Base-by-base conservation (phyloP, 306 rosid genomes). In the Purshia tridentata region DNA sequence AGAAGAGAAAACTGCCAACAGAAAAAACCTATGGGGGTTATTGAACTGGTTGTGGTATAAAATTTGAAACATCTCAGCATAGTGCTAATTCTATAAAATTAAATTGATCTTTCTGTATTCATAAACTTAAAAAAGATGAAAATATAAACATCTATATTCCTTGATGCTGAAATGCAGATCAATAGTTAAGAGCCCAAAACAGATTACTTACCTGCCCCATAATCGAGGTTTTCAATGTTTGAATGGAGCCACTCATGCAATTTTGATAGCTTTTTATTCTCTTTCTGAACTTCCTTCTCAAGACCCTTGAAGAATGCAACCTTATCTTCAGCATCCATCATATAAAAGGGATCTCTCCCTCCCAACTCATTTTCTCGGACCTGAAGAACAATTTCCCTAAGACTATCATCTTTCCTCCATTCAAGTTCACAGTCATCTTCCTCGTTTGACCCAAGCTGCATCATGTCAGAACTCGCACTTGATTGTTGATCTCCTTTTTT, bases 211-310 rank as follows among this genome's bases (percentile, higher is more conserved):
- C 98, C 98, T 89, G 88, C 83, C 61, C 98, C 98, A 37, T 91
- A 91, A 72, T 89, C 92, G 49, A 94, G 86, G 77, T 94, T 94
- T 82, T 94, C 98, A 53, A 94, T 89, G 81, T 88, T 91, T 45
- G 92, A 84, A 80, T 94, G 98, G 67, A 94, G 92, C 88, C 87
- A 91, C 57, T 85, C 95, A 52, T 94, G 98, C 72, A 94, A 72
- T 74, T 83, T 51, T 11, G 84, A 82, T 74, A 94, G 91, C 49
- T 88, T 88, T 61, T 76, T 82, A 75, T 88, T 94, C 87, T 91
- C 96, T 80, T 76, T 81, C 76, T 85, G 91, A 55, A 91, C 91
- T 65, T 89, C 81, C 81, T 85, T 78, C 83, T 89, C 96, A 49
- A 94, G 98, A 77, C 98, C 98, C 69, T 80, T 67, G 72, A 94